A percentile compares a stretch with the other conserved stretches of the same genome.
These are phyloP conservation scores for Aphanomyces euteiches DNA, from an alignment of 352 stramenopile species.

Conservation along the genomic window DNA sequence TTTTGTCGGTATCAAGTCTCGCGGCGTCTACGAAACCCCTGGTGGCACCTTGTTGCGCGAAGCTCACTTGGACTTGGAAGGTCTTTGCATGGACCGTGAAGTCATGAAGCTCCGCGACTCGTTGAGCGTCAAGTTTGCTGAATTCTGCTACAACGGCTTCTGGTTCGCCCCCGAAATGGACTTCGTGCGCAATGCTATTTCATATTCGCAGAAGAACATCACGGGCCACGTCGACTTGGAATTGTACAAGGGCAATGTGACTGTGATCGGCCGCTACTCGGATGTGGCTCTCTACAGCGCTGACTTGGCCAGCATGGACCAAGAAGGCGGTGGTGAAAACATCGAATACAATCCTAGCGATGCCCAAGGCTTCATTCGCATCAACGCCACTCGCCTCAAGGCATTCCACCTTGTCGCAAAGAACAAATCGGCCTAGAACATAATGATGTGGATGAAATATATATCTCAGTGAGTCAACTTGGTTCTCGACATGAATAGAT, in stretches of 20 bases:
- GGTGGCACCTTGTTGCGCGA: constrained; percentile 90
- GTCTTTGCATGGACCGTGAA: constrained; percentile 96
- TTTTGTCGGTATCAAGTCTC: constrained; percentile 99
- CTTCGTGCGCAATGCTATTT: constrained; percentile 93
- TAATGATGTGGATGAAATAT: too few relatives aligned
- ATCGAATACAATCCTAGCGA: constrained; percentile 98
- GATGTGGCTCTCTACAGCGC: constrained; percentile 95
- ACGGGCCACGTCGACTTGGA: constrained; percentile 92
- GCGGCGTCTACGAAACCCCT: constrained; percentile 98
- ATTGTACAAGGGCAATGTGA: constrained; percentile 98
- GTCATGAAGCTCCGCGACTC: constrained; percentile 92
- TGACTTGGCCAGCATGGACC: constrained; percentile 98
- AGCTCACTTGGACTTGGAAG: constrained; percentile 91
- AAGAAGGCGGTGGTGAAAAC: constrained; percentile 91
- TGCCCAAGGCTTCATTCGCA: constrained; percentile 98
- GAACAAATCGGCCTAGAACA: neutral
- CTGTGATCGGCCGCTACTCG: constrained; percentile 88
- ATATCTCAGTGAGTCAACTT: too few relatives aligned
- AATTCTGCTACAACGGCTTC: constrained; percentile 99
- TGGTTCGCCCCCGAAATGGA: constrained; percentile 99
- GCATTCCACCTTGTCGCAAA: constrained; percentile 66
- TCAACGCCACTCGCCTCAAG: constrained; percentile 97
- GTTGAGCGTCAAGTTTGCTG: constrained; percentile 93
- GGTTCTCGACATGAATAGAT: too few relatives aligned
- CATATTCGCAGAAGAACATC: constrained; percentile 94